Evolutionary conservation across 345 rosid genomes (phyloP).

Genomic region (Zanthoxylum bungeanum): DNA sequence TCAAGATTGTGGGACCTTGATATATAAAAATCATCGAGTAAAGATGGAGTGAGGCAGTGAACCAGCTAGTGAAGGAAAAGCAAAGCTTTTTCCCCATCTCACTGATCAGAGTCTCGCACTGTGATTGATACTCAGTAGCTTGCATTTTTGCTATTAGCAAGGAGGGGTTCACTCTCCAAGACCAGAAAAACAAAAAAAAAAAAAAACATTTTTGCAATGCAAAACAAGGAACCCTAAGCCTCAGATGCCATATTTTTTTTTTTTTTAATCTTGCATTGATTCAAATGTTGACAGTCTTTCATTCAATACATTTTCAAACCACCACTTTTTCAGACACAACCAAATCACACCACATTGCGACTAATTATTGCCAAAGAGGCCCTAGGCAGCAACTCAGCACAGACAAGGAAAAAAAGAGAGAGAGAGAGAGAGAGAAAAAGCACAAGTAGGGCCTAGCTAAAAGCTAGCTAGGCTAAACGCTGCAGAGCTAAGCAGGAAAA

Average conservation of each 20-base stretch:
- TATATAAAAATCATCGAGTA: too few species aligned
- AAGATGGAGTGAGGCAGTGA: conserved; percentile 8
- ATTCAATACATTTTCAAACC: conserved; percentile 50
- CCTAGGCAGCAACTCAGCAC: conserved; percentile 8
- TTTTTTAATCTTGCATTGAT: conserved; percentile 11
- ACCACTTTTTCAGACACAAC: conserved; percentile 57
- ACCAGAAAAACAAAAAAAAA: conserved; percentile 21
- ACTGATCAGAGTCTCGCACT: conserved; percentile 13
- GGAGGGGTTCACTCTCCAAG: conserved; percentile 38
- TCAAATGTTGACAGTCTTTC: conserved; percentile 40
- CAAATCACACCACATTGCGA: conserved; percentile 45
- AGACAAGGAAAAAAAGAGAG: background rate
- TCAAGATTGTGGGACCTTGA: conserved; percentile 17
- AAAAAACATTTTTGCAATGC: background rate
- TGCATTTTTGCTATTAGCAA: conserved; percentile 29
- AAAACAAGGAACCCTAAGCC: conserved; percentile 30
- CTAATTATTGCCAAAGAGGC: conserved; percentile 43
- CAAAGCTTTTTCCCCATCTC: conserved; percentile 13
- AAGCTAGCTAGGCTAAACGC: conserved; percentile 11
- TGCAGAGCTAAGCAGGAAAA: conserved; percentile 19
- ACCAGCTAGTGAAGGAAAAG: too few species aligned
- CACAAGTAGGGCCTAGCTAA: background rate
- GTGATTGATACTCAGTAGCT: conserved; percentile 2
- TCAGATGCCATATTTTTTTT: conserved; percentile 23
- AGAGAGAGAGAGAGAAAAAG: background rate